phyloP scores from a whole-genome alignment of 805 yeast genomes.

The Kuraishia ogatae region DNA sequence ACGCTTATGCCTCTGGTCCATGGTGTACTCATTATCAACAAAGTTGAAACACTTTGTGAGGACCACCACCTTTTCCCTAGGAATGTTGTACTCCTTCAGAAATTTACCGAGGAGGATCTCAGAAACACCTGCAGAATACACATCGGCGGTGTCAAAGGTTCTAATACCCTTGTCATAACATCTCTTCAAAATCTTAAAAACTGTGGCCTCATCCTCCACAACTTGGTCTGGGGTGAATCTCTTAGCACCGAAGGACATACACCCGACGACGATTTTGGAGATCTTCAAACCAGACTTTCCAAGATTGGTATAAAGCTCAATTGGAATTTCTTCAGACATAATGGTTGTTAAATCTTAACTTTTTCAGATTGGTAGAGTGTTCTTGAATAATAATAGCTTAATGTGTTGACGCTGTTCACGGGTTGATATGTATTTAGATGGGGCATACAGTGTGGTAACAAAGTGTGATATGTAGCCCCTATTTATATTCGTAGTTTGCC shows the following conservation, averaged over 20 bases:
- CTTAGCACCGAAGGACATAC: slow-evolving; percentile 44
- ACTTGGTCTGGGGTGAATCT: slow-evolving; percentile 33
- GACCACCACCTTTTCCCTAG: slow-evolving; percentile 46
- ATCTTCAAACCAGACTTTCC: slow-evolving; percentile 42
- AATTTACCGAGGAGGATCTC: slow-evolving; percentile 47
- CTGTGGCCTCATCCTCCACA: slow-evolving; percentile 35
- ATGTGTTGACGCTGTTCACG: no score
- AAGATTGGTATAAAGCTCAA: slow-evolving; percentile 10
- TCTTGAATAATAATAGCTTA: no score
- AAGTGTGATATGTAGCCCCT: neutral
- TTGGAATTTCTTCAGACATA: neutral
- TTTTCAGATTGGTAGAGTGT: no score
- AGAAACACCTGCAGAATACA: slow-evolving; percentile 38
- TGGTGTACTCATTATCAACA: slow-evolving; percentile 6
- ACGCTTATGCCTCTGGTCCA: neutral
- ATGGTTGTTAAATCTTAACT: no score
- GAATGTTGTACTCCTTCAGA: slow-evolving; percentile 38
- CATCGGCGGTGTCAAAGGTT: slow-evolving; percentile 45
- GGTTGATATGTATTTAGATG: no score
- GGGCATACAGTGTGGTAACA: no score
- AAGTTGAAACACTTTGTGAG: slow-evolving; percentile 33
- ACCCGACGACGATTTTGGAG: slow-evolving; percentile 42
- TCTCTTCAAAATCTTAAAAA: slow-evolving; percentile 33
- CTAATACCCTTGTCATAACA: slow-evolving; percentile 39
- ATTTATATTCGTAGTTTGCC: no score